Base-by-base conservation (phyloP, 2,329 filamentous ascomycete genomes). In the Penicillium occitanis region DNA sequence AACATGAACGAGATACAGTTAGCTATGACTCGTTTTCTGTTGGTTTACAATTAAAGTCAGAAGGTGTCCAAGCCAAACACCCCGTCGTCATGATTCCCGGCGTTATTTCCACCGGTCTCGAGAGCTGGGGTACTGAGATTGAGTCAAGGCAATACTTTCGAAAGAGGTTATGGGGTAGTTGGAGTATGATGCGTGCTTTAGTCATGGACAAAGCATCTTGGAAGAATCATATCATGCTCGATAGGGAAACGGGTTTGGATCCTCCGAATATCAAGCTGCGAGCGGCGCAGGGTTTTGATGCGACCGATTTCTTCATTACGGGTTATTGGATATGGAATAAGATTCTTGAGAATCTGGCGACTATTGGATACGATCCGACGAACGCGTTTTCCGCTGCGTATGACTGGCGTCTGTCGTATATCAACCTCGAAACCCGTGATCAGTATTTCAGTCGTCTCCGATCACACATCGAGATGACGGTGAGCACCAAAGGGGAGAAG, bases 271-370 rank as follows among this genome's bases (percentile, higher is more conserved):
- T 98, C 72, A 98, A 98, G 81, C 81, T 99, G 22, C 88, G 95
- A 44, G 92, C 95, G 8, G 93, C 95, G 0, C 95, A 98, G 76
- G 95, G 95, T 1, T 99, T 99, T 72, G 95, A 99, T 78, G 95
- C 95, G 2, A 93, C 95, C 11, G 95, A 99, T 79, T 99, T 99
- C 74, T 83, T 83, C 70, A 88, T 89, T 70, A 88, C 87, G 1
- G 88, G 88, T 4, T 99, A 99, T 80, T 99, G 95, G 95, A 98
- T 99, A 68, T 97, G 93, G 93, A 97, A 92, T 80, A 98, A 98
- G 80, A 97, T 99, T 68, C 84, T 99, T 60, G 95, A 99, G 80
- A 99, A 99, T 74, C 83, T 99, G 61, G 95, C 95, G 0, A 95
- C 93, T 0, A 91, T 99, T 66, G 95, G 95, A 14, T 99, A 99